A percentile compares a stretch with the other conserved stretches of the same genome.
Evolutionary conservation across 495 filamentous ascomycete genomes (phyloP).

Genomic region (Hypoxylon intermedium): DNA sequence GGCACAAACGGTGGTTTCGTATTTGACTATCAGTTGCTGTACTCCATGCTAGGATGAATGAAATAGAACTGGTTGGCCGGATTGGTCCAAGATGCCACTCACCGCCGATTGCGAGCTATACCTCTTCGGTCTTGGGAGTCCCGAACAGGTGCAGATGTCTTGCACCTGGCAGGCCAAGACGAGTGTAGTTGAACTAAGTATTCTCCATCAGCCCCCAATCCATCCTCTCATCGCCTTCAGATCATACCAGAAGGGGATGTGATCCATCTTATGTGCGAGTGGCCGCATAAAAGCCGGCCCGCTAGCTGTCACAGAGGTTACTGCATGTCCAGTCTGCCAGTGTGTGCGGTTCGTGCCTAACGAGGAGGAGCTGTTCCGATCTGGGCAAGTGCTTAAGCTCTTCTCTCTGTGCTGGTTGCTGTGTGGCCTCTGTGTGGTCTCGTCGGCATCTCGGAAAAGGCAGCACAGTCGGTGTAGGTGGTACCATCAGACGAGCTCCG

Average conservation of each 20-base stretch:
- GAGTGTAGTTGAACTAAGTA: constrained; percentile 30
- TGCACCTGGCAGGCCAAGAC: constrained; percentile 26
- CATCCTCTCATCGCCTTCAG: constrained; percentile 35
- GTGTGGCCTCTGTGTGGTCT: too few relatives aligned
- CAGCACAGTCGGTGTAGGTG: constrained; percentile 36
- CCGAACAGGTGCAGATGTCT: constrained; percentile 38
- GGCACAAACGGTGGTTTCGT: constrained; percentile 39
- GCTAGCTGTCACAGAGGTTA: constrained; percentile 32
- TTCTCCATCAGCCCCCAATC: constrained; percentile 39
- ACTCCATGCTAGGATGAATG: constrained; percentile 28
- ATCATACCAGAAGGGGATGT: constrained; percentile 44
- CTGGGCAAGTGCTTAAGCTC: constrained; percentile 34
- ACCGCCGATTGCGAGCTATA: constrained; percentile 39
- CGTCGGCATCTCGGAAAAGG: constrained; percentile 36
- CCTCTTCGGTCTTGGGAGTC: constrained; percentile 30
- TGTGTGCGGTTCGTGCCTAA: constrained; percentile 41
- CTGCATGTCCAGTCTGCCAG: constrained; percentile 9
- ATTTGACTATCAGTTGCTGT: constrained; percentile 39
- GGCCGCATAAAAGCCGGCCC: constrained; percentile 44
- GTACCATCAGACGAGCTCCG: constrained; percentile 31
- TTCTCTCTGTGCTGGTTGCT: too few relatives aligned
- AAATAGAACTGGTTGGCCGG: constrained; percentile 29
- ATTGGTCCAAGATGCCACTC: constrained; percentile 24
- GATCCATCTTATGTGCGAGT: constrained; percentile 40
- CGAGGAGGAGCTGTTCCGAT: constrained; percentile 36